Conservation (phyloP, 164 flowering plant species). For the Nymphaea thermarum region DNA sequence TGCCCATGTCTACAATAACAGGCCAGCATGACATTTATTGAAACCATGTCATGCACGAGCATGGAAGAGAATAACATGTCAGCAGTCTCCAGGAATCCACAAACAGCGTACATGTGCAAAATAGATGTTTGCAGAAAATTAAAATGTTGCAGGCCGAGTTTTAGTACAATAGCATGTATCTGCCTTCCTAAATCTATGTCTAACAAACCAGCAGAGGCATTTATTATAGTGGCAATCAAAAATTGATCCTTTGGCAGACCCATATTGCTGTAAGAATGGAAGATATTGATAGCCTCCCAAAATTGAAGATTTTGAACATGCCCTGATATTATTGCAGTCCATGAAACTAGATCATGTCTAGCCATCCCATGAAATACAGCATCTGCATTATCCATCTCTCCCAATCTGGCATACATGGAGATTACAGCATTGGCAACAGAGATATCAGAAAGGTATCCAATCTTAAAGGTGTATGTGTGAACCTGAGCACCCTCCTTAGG, state of each 20-base stretch:
- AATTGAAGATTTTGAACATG: not conserved
- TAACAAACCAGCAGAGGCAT: not conserved
- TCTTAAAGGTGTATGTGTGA: not conserved
- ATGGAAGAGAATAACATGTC: constrained; percentile 1
- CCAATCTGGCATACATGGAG: not conserved
- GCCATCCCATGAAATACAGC: not conserved
- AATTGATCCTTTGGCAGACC: constrained; percentile 3
- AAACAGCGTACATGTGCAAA: constrained; percentile 6
- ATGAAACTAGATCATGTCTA: constrained; percentile 1
- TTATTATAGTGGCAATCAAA: constrained; percentile 6
- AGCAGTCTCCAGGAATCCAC: constrained; percentile 2
- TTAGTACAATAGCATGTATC: constrained; percentile 7
- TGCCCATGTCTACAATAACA: constrained; percentile 7
- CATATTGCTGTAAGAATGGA: constrained; percentile 4
- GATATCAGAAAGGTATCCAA: not conserved
- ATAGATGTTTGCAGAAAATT: constrained; percentile 6
- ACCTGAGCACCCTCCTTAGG: not conserved
- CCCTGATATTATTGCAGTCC: not conserved
- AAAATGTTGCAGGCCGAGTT: constrained; percentile 3
- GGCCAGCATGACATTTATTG: constrained; percentile 6
- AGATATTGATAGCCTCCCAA: not conserved
- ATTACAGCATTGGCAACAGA: not conserved
- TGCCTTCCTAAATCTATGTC: constrained; percentile 6
- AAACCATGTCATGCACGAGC: constrained; percentile 4
- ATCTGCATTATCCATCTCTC: not conserved